Evolutionary conservation across 345 rosid species (phyloP).

Genomic region (Geranium brycei): DNA sequence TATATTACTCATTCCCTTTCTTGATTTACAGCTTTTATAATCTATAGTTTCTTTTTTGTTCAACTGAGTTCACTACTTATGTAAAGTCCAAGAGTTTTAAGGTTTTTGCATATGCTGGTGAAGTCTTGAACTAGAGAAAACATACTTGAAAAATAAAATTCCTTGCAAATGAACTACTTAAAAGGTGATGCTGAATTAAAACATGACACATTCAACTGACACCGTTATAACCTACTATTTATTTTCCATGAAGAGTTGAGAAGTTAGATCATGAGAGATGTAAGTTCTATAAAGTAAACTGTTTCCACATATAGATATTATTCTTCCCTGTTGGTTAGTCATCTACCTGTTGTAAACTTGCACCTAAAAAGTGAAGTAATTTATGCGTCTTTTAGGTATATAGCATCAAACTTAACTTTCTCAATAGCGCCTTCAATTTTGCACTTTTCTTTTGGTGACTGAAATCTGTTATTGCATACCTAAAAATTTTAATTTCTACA

Average conservation of each 20-base stretch:
- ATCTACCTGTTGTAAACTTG: too few relatives aligned
- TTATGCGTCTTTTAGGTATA: too few relatives aligned
- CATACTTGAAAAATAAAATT: not conserved
- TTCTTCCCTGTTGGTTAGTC: not conserved
- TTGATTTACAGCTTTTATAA: not conserved
- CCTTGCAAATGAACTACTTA: not conserved
- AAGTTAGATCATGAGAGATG: too few relatives aligned
- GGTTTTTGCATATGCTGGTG: not conserved
- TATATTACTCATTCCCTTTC: conserved; percentile 13
- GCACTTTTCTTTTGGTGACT: too few relatives aligned
- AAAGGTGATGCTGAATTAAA: not conserved
- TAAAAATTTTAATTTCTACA: too few relatives aligned
- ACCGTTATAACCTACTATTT: not conserved
- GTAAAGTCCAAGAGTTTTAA: not conserved
- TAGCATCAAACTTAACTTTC: too few relatives aligned
- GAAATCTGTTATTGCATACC: too few relatives aligned
- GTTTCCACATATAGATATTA: too few relatives aligned
- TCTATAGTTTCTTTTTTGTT: not conserved
- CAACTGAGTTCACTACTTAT: not conserved
- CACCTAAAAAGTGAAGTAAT: too few relatives aligned
- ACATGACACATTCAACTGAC: not conserved
- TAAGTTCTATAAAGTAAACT: too few relatives aligned
- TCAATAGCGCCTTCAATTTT: too few relatives aligned
- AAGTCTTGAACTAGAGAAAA: not conserved
- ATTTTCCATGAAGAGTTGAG: too few relatives aligned